Percentiles rank a stretch among this genome's conserved stretches.
Conservation (phyloP, 2,329 filamentous ascomycete genomes). For the Verticillium nubilum region DNA sequence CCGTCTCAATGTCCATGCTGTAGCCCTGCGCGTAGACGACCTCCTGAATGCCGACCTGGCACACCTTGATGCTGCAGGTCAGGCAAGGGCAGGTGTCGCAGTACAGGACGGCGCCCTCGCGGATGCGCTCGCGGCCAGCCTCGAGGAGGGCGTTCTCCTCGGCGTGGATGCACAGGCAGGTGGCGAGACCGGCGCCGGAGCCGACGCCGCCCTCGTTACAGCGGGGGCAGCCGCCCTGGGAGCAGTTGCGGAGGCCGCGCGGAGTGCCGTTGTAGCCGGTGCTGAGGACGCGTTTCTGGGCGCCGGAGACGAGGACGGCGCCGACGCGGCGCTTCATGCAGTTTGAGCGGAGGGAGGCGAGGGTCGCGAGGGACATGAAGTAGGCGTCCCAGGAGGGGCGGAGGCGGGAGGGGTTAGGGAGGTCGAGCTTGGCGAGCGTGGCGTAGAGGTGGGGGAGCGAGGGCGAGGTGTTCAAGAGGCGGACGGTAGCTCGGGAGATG, state of each 20-base stretch:
- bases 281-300: constrained; percentile 79
- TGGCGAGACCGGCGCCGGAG: constrained; percentile 68
- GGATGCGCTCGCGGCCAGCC: constrained; percentile 84
- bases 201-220: constrained; percentile 69
- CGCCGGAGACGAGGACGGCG: constrained; percentile 72
- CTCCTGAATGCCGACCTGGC: constrained; percentile 91
- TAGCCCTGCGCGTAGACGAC: constrained; percentile 94
- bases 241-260: constrained; percentile 81
- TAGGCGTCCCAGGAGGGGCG: constrained; percentile 94
- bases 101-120: constrained; percentile 78
- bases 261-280: constrained; percentile 99
- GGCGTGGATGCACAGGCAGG: constrained; percentile 94
- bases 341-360: constrained; percentile 86
- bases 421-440: constrained; percentile 67
- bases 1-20: constrained; percentile 85
- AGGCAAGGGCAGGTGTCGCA: constrained; percentile 96
- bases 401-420: constrained; percentile 72
- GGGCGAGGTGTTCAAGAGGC: constrained; percentile 78
- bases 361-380: constrained; percentile 93
- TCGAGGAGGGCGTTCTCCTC: constrained; percentile 97
- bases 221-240: constrained; percentile 81
- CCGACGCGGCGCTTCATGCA: constrained; percentile 98
- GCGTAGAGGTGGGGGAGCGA: constrained; percentile 66
- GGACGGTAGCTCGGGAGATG: constrained; percentile 75
- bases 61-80: constrained; percentile 98